Conservation (phyloP, 2,329 filamentous ascomycete genomes). For the Mariannaea sp. region DNA sequence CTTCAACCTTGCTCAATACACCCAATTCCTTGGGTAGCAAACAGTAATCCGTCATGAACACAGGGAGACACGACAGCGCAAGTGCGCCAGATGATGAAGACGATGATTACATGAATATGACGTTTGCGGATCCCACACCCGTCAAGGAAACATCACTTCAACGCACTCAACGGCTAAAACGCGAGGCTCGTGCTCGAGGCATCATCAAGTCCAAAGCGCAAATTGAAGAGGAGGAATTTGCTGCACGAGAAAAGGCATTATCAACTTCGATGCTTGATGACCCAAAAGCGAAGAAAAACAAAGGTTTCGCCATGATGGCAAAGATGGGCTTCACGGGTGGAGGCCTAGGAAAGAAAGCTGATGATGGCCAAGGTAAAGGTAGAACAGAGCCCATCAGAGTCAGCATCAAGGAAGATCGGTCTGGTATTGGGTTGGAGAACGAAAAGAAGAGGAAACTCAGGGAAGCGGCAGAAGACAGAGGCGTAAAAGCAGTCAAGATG, state of each 20-base stretch:
- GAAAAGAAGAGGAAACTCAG: conserved; percentile 79
- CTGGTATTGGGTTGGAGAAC: conserved; percentile 81
- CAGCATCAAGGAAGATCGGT: conserved; percentile 76
- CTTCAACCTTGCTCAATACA: no score
- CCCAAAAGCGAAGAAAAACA: conserved; percentile 66
- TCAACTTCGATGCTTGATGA: conserved; percentile 71
- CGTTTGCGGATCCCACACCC: conserved; percentile 71
- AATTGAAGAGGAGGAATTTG: conserved; percentile 73
- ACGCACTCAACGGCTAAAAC: conserved; percentile 57
- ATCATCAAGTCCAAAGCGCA: conserved; percentile 81
- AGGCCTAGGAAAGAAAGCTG: conserved; percentile 67
- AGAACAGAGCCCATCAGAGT: conserved; percentile 74
- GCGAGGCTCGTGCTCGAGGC: conserved; percentile 70
- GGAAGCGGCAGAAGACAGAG: conserved; percentile 63
- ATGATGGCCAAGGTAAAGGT: conserved; percentile 45
- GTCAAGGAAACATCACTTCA: conserved; percentile 59
- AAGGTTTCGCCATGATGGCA: conserved; percentile 95
- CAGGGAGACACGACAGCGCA: conserved; percentile 18
- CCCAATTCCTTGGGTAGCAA: no score
- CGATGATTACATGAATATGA: conserved; percentile 98
- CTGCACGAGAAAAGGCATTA: conserved; percentile 75
- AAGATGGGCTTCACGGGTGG: conserved; percentile 90
- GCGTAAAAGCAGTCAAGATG: conserved; percentile 63
- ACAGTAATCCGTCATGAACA: conserved; percentile 14
- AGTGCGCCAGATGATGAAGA: conserved; percentile 64